Evolutionary conservation across 2,329 filamentous ascomycete species (phyloP).

Genomic region (Colletotrichum sp.): DNA sequence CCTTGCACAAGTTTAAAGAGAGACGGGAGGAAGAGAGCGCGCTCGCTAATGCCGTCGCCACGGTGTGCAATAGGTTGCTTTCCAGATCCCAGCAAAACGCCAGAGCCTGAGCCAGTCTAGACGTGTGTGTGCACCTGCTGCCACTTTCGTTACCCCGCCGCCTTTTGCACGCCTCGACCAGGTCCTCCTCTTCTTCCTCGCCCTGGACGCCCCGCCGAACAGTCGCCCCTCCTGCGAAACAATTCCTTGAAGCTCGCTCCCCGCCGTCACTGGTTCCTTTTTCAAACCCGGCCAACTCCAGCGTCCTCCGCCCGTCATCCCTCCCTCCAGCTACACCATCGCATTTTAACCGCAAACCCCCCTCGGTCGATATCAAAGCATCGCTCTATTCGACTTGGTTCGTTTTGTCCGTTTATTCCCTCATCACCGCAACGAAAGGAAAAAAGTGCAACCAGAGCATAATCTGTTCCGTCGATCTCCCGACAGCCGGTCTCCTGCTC

Average conservation of each 20-base stretch:
- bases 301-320: background rate
- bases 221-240: constrained; percentile 15
- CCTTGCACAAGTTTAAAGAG: background rate
- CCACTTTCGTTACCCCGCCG: constrained; percentile 15
- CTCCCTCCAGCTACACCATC: background rate
- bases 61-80: constrained; percentile 3
- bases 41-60: constrained; percentile 18
- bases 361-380: background rate
- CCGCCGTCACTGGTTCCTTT: constrained; percentile 12
- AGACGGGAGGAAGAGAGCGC: background rate
- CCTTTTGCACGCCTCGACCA: background rate
- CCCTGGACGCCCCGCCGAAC: constrained; percentile 14
- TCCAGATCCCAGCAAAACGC: constrained; percentile 9
- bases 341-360: background rate
- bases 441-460: background rate
- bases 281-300: constrained; percentile 11
- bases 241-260: constrained; percentile 20
- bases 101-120: background rate
- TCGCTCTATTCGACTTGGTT: background rate
- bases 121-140: constrained; percentile 6
- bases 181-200: background rate
- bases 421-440: background rate
- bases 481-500: background rate
- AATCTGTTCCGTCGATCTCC: constrained; percentile 1
- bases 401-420: background rate